Conservation (phyloP, 768 basidiomycete species). For the Suillus weaverae region DNA sequence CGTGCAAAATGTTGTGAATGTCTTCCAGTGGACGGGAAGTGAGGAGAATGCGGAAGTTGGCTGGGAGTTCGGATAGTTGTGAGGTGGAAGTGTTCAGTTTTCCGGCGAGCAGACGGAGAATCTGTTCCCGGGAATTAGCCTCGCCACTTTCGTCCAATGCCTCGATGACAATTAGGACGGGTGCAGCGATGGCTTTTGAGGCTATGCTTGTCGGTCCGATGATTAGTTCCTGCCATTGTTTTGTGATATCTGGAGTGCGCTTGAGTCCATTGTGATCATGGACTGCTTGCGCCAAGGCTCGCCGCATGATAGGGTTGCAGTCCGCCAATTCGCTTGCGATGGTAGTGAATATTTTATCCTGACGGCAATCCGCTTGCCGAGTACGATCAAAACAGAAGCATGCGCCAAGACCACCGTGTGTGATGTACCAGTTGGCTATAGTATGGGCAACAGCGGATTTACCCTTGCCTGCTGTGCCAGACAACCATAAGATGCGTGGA, state of each 20-base stretch:
- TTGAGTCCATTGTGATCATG: neutral
- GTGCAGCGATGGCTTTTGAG: slow-evolving; percentile 13
- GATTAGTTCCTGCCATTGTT: slow-evolving; percentile 20
- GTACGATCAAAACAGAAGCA: too few relatives aligned
- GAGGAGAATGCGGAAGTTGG: slow-evolving; percentile 17
- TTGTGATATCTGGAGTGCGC: neutral
- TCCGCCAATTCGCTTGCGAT: neutral
- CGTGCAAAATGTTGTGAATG: slow-evolving; percentile 10
- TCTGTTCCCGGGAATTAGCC: neutral
- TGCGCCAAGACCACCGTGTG: too few relatives aligned
- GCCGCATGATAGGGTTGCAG: slow-evolving; percentile 4
- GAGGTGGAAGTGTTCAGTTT: neutral
- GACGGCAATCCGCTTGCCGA: neutral
- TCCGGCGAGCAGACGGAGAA: slow-evolving; percentile 14
- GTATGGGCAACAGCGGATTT: neutral
- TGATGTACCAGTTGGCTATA: too few relatives aligned
- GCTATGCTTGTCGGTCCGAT: slow-evolving; percentile 10
- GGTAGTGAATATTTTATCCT: slow-evolving; percentile 6
- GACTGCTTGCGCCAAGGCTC: neutral
- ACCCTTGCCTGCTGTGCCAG: too few relatives aligned
- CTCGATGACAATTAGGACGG: slow-evolving; percentile 28
- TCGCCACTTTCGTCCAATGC: slow-evolving; percentile 21
- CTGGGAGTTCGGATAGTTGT: neutral
- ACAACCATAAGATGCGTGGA: too few relatives aligned
- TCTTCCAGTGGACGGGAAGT: slow-evolving; percentile 14